Evolutionary conservation across 2,329 filamentous ascomycete genomes (phyloP), one percentile per base, ranked within the genome.

Genomic region (Paracoccidioides lutzii): DNA sequence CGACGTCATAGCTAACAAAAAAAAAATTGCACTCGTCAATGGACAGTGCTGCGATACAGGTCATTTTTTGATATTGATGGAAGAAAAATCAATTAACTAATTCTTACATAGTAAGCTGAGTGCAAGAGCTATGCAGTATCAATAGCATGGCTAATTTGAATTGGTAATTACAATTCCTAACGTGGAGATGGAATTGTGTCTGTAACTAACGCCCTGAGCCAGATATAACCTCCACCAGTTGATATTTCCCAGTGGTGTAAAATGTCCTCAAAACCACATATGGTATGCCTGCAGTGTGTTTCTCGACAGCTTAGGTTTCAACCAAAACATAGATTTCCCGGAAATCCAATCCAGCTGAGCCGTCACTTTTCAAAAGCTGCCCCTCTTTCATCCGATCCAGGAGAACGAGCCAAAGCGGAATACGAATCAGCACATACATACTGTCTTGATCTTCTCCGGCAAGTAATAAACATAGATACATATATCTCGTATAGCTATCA

Each of bases 361-460:
- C 59, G 66, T 55, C 52, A 58, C n/a, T 66, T 71, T 61, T 65
- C 61, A 55, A 57, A 52, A 43, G 64, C 65, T 44, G 42, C 53
- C 4, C 30, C 57, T 30, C 28, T 46, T 9, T 52, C 55, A 8
- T 45, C 50, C 5, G 48, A 56, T 56, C 42, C 58, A 45, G 57
- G 55, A 57, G 59, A 62, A 37, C 60, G 62, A 55, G 61, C 73
- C n/a, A 65, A 69, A 53, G 69, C 70, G 49, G 80, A 83, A 65
- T 69, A 82, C 44, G 67, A 76, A 60, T 73, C 76, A 50, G 80
- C 82, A 9, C 73, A 77, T 57, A 70, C 69, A 59, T 84, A 83
- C 66, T 85, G 82, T 65, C 68, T 77, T n/a, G 73, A 78, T 60
- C 73, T 83, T 44, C 71, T 85, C 56, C 72, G 72, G 79, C 81